These are phyloP conservation scores for Wickerhamomyces chaumierensis DNA, from an alignment of 805 yeast species.

Conservation along the genomic window DNA sequence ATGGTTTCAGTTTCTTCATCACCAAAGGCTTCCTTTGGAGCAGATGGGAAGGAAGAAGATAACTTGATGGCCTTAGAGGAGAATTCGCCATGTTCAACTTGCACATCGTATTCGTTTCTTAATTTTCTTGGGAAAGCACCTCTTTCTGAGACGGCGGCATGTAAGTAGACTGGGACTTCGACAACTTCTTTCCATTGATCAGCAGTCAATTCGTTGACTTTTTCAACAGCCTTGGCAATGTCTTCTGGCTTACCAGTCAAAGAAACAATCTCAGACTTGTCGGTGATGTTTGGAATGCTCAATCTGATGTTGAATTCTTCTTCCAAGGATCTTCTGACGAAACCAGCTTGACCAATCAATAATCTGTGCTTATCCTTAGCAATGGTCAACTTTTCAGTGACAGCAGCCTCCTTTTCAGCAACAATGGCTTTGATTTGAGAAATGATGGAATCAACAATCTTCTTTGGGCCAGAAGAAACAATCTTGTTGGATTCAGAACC, in stretches of 20 bases:
- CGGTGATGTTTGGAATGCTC: conserved; percentile 51
- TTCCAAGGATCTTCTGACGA: conserved; percentile 61
- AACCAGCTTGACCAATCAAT: conserved; percentile 75
- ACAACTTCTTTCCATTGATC: conserved; percentile 43
- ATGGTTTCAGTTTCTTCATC: conserved; percentile 21
- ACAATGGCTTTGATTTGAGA: conserved; percentile 53
- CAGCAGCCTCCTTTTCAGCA: conserved; percentile 48
- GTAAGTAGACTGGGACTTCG: conserved; percentile 45
- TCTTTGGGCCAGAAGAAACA: conserved; percentile 63
- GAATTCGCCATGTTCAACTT: conserved; percentile 46
- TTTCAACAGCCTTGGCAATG: conserved; percentile 50
- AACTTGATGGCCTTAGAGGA: conserved; percentile 39
- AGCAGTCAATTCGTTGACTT: conserved; percentile 47
- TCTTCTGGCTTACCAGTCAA: conserved; percentile 59
- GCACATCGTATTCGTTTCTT: conserved; percentile 40
- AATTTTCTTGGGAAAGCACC: conserved; percentile 52
- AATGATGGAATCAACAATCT: conserved; percentile 58
- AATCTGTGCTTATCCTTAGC: conserved; percentile 66
- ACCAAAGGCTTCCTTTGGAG: conserved; percentile 36
- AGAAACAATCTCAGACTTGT: conserved; percentile 37
- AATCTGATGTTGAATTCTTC: conserved; percentile 53
- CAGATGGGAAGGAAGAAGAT: conserved; percentile 31
- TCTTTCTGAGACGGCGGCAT: conserved; percentile 52
- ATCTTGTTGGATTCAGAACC: conserved; percentile 47
- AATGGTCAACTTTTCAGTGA: conserved; percentile 40